Evolutionary conservation across 306 rosid species (phyloP), one percentile per base, ranked within the genome.

Genomic region (Dryas octopetala): DNA sequence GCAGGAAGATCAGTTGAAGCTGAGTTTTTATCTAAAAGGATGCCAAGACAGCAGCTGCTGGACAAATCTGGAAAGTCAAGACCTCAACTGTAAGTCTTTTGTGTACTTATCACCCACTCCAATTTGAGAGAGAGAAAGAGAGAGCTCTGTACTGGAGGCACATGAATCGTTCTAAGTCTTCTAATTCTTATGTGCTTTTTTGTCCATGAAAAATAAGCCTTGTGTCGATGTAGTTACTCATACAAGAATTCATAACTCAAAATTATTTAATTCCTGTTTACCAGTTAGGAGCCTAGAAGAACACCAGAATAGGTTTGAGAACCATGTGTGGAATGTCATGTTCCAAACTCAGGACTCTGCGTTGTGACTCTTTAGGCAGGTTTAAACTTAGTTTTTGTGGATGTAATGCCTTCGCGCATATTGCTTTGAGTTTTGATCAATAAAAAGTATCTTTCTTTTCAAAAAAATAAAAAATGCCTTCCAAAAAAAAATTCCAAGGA

Each of bases 21-120:
- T 70, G 85, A 73, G 19, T 93, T 88, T 81, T 67, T 93, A 74
- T 85, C 89, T 12, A 91, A 85, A 76, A 86, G 98, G 83, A 77
- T 83, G 70, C 76, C 79, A 48, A 74, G 12, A 68, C 52, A 46
- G 47, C 83, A 62, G 57, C 41, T 54, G 44, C 60, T 59, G 1
- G 70, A 73, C 45, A 73, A 58, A 73, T 77, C 73, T 55, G 50
- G 26, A 53, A 83, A 79, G 80, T 74, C 60, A 9, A 66, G 60
- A 71, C 71, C 73, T 76, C 53, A 78, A 69, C 38, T 64, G 74
- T 80, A 66, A 77, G 85, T 75, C 53, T 11, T 60, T 47, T 62
- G 53, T 16, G 62, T 66, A 40, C 23, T 38, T 26, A 44, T 9
- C 54, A 66, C n/a, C 40, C 66, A 49, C 44, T 12, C 38, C 38